Evolutionary conservation across 257 asterid genomes (phyloP), one percentile per base, ranked within the genome.

Genomic region (Verbascum thapsus): DNA sequence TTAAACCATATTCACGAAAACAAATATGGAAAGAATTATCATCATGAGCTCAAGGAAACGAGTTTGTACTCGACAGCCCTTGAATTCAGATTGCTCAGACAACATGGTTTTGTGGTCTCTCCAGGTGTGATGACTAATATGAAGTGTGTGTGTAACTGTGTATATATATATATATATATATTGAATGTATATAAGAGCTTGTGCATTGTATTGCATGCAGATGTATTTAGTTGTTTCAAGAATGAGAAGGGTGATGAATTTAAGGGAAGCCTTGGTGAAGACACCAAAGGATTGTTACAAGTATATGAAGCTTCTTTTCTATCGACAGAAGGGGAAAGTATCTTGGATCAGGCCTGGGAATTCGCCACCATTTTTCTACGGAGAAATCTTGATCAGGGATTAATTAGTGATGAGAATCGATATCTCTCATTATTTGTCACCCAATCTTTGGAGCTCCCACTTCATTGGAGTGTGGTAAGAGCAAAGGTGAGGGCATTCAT

Each of bases 291-390:
- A 16, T 7, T 76, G 30, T 32, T 76, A 1, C 67, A 64, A 41
- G 44, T 76, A 5, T 76, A 76, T 12, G 78, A 76, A 58, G 81
- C 78, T 18, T 56, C 81, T 57, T 72, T 61, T 48, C 54, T 67
- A 2, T 26, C 54, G 48, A 47, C 37, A 30, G 66, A 67, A 22
- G 72, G 58, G 26, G 81, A 76, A 26, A 51, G 55, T 11, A 62
- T 70, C 16, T 20, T 76, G 37, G 81, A 63, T 20, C 20, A 7
- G 18, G 78, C 67, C 2, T 45, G 40, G 39, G 34, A 26, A 10
- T 72, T 68, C 7, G 39, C 78, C 7, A 67, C 48, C 12, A 6
- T 42, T 12, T 48, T 23, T 53, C 53, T 76, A 0, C 37, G 38
- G 38, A 8, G 65, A 30, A 50, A 48, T 7, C 19, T 71, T 30